Percentiles rank a stretch among this genome's conserved stretches.
phyloP scores from a whole-genome alignment of 2,329 filamentous ascomycete species.

The Cercospora berteroae region DNA sequence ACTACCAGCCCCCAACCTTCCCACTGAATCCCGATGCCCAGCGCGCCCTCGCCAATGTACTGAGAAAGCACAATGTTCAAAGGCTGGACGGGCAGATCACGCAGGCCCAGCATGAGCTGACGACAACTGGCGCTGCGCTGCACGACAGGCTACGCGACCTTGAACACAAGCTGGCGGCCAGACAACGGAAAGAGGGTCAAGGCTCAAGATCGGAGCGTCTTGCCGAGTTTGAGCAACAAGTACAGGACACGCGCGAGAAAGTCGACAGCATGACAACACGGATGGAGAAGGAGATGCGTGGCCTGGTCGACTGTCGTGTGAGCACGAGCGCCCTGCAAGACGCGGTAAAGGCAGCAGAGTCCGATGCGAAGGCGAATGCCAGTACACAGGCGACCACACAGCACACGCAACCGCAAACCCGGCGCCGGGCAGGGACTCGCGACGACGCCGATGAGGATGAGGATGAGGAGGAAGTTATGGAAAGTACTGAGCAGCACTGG shows the following conservation, averaged over 20 bases:
- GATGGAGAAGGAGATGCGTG: slow-evolving; percentile 58
- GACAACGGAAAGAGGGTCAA: slow-evolving; percentile 30
- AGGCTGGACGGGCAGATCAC: slow-evolving; percentile 51
- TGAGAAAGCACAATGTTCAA: slow-evolving; percentile 42
- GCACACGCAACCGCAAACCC: slow-evolving; percentile 29
- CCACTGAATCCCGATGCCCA: slow-evolving; percentile 52
- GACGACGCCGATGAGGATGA: slow-evolving; percentile 16
- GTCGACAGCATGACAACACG: slow-evolving; percentile 54
- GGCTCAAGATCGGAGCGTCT: slow-evolving; percentile 38
- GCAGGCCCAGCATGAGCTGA: slow-evolving; percentile 49
- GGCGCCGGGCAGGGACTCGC: slow-evolving; percentile 26
- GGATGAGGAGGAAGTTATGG: slow-evolving; percentile 32
- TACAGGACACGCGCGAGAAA: slow-evolving; percentile 43
- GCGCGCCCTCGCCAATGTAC: slow-evolving; percentile 47
- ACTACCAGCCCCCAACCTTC: slow-evolving; percentile 55
- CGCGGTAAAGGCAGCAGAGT: slow-evolving; percentile 45
- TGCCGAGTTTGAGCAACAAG: slow-evolving; percentile 41
- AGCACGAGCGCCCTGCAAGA: slow-evolving; percentile 47
- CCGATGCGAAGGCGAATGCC: slow-evolving; percentile 38
- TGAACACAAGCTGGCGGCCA: slow-evolving; percentile 35
- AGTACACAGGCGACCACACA: slow-evolving; percentile 41
- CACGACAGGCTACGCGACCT: slow-evolving; percentile 54
- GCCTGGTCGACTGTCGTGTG: slow-evolving; percentile 57
- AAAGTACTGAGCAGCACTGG: slow-evolving; percentile 41
- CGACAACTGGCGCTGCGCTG: slow-evolving; percentile 51